These are phyloP conservation scores for Chimonanthus salicifolius DNA, from an alignment of 164 flowering plant species.

Conservation along the genomic window DNA sequence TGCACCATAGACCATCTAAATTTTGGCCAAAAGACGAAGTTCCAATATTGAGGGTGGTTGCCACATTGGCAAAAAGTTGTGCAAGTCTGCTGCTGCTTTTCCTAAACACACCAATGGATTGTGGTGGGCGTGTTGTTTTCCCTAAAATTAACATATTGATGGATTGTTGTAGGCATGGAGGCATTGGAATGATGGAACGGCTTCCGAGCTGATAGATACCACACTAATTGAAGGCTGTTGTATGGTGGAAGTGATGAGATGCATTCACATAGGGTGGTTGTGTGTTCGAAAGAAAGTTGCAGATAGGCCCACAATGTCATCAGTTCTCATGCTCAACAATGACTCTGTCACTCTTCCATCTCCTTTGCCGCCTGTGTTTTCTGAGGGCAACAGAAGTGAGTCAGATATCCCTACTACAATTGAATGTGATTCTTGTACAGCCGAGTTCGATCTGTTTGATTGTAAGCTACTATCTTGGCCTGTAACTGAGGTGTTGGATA, in stretches of 20 bases:
- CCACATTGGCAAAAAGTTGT: too few species aligned
- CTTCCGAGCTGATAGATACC: conserved; percentile 27
- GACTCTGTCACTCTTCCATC: conserved; percentile 19
- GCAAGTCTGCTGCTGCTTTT: too few species aligned
- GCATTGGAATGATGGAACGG: conserved; percentile 27
- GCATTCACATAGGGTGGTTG: too few species aligned
- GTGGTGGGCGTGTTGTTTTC: too few species aligned
- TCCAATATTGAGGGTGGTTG: too few species aligned
- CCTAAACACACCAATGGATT: too few species aligned
- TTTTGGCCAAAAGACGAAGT: too few species aligned
- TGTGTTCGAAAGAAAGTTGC: too few species aligned
- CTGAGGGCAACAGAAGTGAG: conserved; percentile 1
- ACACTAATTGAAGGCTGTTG: not conserved
- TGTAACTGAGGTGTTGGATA: not conserved
- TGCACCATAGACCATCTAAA: too few species aligned
- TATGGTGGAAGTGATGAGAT: conserved; percentile 16
- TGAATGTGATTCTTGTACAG: not conserved
- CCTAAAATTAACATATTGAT: not conserved
- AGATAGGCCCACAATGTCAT: too few species aligned
- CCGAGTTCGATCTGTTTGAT: not conserved
- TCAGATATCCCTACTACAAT: not conserved
- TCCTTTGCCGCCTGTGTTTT: conserved; percentile 39
- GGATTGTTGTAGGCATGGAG: conserved; percentile 32
- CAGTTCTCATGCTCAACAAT: conserved; percentile 23
- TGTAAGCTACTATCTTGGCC: not conserved